phyloP scores from a whole-genome alignment of 805 yeast species.

The Debaryomyces hansenii region DNA sequence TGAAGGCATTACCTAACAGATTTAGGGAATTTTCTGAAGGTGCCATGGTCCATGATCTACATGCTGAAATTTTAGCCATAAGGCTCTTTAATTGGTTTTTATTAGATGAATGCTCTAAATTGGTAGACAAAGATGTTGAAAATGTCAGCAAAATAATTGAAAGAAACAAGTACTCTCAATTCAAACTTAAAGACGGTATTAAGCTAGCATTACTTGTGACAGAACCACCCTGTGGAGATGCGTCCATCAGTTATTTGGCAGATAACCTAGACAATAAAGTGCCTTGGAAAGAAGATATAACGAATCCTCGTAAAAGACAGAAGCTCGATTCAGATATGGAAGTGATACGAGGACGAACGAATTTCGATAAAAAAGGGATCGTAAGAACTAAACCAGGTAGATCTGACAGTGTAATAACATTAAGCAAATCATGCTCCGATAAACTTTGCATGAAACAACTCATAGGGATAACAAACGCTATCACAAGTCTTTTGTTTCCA shows the following conservation, averaged over 20 bases:
- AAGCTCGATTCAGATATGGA: conserved; percentile 7
- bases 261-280: conserved; percentile 7
- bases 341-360: conserved; percentile 59
- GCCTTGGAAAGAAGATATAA: conserved; percentile 19
- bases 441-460: conserved; percentile 68
- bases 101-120: conserved; percentile 45
- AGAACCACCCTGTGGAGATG: conserved; percentile 91
- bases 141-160: conserved; percentile 16
- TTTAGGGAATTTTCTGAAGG: conserved; percentile 52
- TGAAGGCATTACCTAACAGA: conserved; percentile 68
- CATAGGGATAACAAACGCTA: conserved; percentile 51
- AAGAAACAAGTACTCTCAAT: conserved; percentile 14
- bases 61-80: conserved; percentile 80
- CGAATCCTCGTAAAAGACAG: conserved; percentile 8
- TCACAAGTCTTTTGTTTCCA: conserved; percentile 36
- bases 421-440: conserved; percentile 88
- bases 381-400: conserved; percentile 95
- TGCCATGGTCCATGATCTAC: conserved; percentile 75
- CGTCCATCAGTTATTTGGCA: conserved; percentile 54
- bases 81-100: conserved; percentile 67
- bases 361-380: conserved; percentile 54
- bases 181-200: conserved; percentile 32
- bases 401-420: conserved; percentile 66
- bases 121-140: conserved; percentile 10
- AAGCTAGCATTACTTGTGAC: conserved; percentile 63